phyloP scores from a whole-genome alignment of 768 basidiomycete species.

The Rhodotorula diobovata region DNA sequence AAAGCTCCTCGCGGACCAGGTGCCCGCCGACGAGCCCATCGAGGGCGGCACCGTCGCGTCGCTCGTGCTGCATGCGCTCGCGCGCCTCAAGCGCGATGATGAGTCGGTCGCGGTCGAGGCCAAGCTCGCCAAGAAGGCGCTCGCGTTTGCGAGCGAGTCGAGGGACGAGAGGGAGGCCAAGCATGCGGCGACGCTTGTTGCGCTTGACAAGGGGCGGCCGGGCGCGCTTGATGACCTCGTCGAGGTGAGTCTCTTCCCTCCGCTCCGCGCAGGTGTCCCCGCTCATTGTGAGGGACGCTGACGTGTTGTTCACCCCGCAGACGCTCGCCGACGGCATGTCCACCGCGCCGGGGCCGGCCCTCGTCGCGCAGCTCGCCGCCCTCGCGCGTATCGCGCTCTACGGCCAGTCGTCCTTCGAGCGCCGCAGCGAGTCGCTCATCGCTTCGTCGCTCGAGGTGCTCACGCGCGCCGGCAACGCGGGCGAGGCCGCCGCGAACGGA shows the following conservation, averaged over 20 bases:
- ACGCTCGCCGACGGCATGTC: conserved; percentile 57
- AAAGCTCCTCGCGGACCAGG: conserved; percentile 66
- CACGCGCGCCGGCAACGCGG: conserved; percentile 30
- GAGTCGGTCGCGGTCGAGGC: conserved; percentile 2
- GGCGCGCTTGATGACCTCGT: conserved; percentile 31
- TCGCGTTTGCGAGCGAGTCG: conserved; percentile 6
- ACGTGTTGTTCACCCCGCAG: conserved; percentile 50
- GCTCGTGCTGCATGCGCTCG: conserved; percentile 53
- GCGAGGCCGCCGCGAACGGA: conserved; percentile 31
- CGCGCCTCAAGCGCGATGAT: conserved; percentile 20
- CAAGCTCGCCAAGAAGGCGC: conserved; percentile 14
- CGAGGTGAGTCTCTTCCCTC: conserved; percentile 22
- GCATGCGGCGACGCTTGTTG: conserved; percentile 42
- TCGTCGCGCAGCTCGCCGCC: conserved; percentile 66
- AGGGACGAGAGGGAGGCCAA: conserved; percentile 28
- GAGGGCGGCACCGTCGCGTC: conserved; percentile 52
- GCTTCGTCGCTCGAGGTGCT: conserved; percentile 54
- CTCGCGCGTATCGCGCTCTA: conserved; percentile 69
- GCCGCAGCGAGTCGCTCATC: conserved; percentile 69
- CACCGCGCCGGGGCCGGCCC: conserved; percentile 53
- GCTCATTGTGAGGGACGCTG: no score
- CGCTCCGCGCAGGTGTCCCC: background rate
- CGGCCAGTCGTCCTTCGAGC: conserved; percentile 69
- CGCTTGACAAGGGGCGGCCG: conserved; percentile 11
- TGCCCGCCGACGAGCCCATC: conserved; percentile 44